A percentile compares a stretch with the other conserved stretches of the same genome.
phyloP scores from a whole-genome alignment of 805 yeast species.

The Ogataea nitratoaversa region DNA sequence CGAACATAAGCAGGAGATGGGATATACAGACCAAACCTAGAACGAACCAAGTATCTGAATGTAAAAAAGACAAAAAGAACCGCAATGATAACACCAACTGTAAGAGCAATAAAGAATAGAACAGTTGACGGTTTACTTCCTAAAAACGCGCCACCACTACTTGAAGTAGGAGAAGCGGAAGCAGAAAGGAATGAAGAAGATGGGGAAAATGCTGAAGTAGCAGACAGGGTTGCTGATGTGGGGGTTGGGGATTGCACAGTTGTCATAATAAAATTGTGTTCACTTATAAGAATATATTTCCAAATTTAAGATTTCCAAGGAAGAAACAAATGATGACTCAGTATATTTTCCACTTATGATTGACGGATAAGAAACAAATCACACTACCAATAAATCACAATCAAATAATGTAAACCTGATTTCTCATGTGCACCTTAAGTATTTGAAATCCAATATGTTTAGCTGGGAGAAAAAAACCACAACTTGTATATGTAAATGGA shows the following conservation, averaged over 20 bases:
- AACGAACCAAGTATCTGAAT: constrained; percentile 52
- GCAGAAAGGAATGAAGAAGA: constrained; percentile 3
- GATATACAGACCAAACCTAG: constrained; percentile 51
- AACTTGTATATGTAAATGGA: too few species aligned
- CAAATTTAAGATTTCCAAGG: too few species aligned
- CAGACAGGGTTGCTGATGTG: neutral
- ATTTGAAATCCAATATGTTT: too few species aligned
- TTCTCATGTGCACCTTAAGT: too few species aligned
- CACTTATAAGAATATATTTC: too few species aligned
- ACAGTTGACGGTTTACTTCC: constrained; percentile 57
- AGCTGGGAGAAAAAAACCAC: too few species aligned
- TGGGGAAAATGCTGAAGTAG: constrained; percentile 1
- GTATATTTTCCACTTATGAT: too few species aligned
- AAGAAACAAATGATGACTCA: too few species aligned
- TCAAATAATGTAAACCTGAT: too few species aligned
- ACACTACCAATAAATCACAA: too few species aligned
- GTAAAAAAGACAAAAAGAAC: constrained; percentile 55
- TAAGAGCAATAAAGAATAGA: constrained; percentile 58
- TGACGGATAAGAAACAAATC: too few species aligned
- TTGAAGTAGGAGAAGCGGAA: neutral
- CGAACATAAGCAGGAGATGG: constrained; percentile 29
- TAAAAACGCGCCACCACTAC: constrained; percentile 18
- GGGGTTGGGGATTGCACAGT: neutral
- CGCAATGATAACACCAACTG: constrained; percentile 58
- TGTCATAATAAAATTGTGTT: neutral